These are phyloP conservation scores for Neurospora pannonica DNA, from an alignment of 495 filamentous ascomycete genomes.

Conservation along the genomic window DNA sequence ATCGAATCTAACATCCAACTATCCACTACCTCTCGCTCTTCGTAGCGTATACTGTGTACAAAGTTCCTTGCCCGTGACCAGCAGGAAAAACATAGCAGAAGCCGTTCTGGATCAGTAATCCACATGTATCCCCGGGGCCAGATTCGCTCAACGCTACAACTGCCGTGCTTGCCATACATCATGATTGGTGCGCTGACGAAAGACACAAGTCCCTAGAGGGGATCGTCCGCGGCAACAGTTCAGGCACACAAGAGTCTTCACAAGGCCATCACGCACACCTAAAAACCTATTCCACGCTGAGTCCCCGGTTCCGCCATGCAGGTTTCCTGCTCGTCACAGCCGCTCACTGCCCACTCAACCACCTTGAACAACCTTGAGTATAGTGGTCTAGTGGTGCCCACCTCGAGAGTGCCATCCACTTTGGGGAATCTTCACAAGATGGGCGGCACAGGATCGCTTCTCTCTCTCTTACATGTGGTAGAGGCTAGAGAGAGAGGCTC, in stretches of 20 bases:
- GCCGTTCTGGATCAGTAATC: not conserved
- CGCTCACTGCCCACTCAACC: not conserved
- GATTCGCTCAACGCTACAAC: not conserved
- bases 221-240: not conserved
- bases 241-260: slow-evolving; percentile 2
- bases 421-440: slow-evolving; percentile 1
- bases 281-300: not conserved
- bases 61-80: not conserved
- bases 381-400: not conserved
- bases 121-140: not conserved
- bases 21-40: not conserved
- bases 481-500: not conserved
- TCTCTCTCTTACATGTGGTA: slow-evolving; percentile 1
- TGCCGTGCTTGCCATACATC: not conserved
- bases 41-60: not conserved
- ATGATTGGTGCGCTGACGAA: not conserved
- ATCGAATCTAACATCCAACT: not conserved
- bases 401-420: slow-evolving; percentile 4
- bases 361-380: not conserved
- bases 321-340: not conserved
- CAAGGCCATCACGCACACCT: not conserved
- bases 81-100: not conserved
- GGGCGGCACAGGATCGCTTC: slow-evolving; percentile 14
- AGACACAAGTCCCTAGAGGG: not conserved
- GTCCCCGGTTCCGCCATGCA: not conserved